Evolutionary conservation across 2,329 filamentous ascomycete genomes (phyloP).

Genomic region (Cladobotryum mycophilum): DNA sequence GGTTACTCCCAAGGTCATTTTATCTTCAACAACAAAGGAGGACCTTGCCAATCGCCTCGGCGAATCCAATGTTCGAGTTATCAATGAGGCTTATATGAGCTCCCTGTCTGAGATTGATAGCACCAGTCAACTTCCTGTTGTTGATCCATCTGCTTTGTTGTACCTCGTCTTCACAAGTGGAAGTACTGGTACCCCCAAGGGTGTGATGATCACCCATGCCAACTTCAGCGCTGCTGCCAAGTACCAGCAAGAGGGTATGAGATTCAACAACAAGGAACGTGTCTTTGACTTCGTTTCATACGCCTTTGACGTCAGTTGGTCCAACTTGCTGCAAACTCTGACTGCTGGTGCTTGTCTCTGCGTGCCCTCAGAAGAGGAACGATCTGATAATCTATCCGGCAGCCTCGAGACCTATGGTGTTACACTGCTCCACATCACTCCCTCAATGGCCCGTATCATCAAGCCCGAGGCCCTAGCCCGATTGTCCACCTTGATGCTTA

Average conservation of each 20-base stretch:
- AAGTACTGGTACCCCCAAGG: slow-evolving; percentile 17
- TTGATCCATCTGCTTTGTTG: not conserved
- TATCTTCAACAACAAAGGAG: not conserved
- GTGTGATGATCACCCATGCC: slow-evolving; percentile 14
- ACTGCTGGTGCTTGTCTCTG: slow-evolving; percentile 3
- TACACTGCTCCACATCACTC: not conserved
- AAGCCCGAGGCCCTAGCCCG: not conserved
- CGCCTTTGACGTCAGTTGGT: slow-evolving; percentile 13
- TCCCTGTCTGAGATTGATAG: too few relatives aligned
- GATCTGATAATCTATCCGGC: slow-evolving; percentile 11
- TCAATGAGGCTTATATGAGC: too few relatives aligned
- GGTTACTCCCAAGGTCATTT: not conserved
- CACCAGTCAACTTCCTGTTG: too few relatives aligned
- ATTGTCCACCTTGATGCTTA: not conserved
- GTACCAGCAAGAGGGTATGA: not conserved
- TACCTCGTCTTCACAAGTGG: slow-evolving; percentile 17
- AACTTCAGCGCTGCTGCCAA: too few relatives aligned
- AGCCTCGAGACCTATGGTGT: slow-evolving; percentile 1
- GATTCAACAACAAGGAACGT: not conserved
- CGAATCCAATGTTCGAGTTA: too few relatives aligned
- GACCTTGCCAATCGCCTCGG: too few relatives aligned
- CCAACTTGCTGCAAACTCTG: slow-evolving; percentile 6
- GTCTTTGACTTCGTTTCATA: slow-evolving; percentile 12
- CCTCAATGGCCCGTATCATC: not conserved
- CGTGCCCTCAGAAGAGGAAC: slow-evolving; percentile 12